Percentiles rank a stretch among this genome's conserved stretches.
Evolutionary conservation across 805 yeast species (phyloP).

Genomic region (Barnettozyma pratensis): DNA sequence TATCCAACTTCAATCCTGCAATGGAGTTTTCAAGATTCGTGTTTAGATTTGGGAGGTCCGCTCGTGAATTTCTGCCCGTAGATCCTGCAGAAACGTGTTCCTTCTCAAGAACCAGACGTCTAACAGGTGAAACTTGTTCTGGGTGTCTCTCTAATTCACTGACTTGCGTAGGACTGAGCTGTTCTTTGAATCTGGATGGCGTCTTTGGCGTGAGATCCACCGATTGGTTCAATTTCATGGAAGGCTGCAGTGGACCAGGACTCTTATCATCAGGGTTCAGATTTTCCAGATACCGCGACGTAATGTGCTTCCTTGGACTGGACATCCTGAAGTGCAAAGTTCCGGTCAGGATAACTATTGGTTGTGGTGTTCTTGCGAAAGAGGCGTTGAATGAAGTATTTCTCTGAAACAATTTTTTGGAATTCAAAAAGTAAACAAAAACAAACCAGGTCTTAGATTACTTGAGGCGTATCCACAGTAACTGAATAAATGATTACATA

Average conservation of each 20-base stretch:
- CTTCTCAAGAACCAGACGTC: not conserved
- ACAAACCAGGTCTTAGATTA: not conserved
- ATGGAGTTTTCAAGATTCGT: slow-evolving; percentile 17
- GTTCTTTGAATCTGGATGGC: not conserved
- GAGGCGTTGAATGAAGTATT: not conserved
- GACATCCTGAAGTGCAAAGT: not conserved
- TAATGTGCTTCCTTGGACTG: slow-evolving; percentile 12
- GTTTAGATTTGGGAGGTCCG: not conserved
- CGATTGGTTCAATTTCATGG: slow-evolving; percentile 13
- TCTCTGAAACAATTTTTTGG: not conserved
- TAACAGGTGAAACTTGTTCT: slow-evolving; percentile 1
- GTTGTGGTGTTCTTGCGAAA: not conserved
- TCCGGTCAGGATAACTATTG: not conserved
- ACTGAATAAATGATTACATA: too few species aligned
- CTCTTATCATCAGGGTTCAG: slow-evolving; percentile 7
- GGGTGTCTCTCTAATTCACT: not conserved
- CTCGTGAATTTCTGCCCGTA: not conserved
- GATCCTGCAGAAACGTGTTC: not conserved
- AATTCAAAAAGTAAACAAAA: not conserved
- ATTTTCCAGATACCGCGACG: slow-evolving; percentile 25
- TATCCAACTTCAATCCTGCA: slow-evolving; percentile 18
- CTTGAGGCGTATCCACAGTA: too few species aligned
- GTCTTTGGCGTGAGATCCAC: not conserved
- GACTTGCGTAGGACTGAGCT: not conserved
- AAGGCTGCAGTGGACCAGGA: slow-evolving; percentile 17